Base-by-base conservation (phyloP, 2,329 filamentous ascomycete species). In the Torrubiella hemipterigena region DNA sequence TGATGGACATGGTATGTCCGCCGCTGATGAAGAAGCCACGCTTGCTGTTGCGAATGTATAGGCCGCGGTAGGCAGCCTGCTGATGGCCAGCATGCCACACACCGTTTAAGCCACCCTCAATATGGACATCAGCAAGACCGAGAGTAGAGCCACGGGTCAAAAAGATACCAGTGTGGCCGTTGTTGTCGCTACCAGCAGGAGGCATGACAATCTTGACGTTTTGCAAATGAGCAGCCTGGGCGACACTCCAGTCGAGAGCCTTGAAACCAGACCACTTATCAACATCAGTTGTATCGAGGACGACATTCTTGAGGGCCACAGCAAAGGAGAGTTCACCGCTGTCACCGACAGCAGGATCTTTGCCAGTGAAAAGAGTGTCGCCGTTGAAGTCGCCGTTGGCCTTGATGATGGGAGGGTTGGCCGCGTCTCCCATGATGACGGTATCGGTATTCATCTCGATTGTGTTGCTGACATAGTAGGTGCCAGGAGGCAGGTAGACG, bases 171-270 rank as follows among this genome's bases (percentile, higher is more conserved):
- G 52, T 56, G 38, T 64, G 59, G 3, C 59, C 58, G 2, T 46
- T 42, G 25, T 53, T 51, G 22, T 34, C 37, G 0, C 57, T 55
- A 3, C 31, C 34, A 2, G 56, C 38, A n/a, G n/a, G n/a, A n/a
- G n/a, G n/a, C 57, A 65, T 59, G 15, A 36, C 45, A 30, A 65
- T 63, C 37, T 50, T 55, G 36, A 63, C 43, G 33, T 63, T 63
- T 27, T 59, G 56, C 7, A 61, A 45, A 29, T 60, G 54, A 4
- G 53, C 49, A 12, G 33, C 57, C 34, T 63, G 58, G 3, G 59
- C 59, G n/a, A 64, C 59, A 12, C 57, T 54, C 60, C 59, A 64
- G 24, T 44, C 54, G 1, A 64, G 49, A 7, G 59, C 59, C 4
- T 51, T 55, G 30, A 63, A 62, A 1, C 35, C 37, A 11, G 45